phyloP scores from a whole-genome alignment of 352 stramenopile species.

The Pelagophyceae sp. region DNA sequence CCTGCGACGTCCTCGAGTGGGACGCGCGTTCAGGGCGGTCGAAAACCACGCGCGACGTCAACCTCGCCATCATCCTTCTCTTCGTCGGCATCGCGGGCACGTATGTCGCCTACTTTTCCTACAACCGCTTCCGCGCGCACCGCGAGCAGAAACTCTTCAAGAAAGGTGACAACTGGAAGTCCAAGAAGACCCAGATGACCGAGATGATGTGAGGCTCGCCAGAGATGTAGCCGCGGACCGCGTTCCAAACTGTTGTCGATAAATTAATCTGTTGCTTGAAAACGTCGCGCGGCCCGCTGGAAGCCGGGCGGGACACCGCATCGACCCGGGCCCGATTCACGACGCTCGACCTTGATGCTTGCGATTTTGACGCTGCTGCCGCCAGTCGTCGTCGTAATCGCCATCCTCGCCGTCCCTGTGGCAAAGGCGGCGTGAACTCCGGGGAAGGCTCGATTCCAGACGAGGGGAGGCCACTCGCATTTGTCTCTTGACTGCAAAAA shows the following conservation, averaged over 20 bases:
- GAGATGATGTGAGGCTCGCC: background rate
- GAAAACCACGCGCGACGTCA: conserved; percentile 16
- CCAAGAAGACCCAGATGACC: background rate
- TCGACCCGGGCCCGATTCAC: background rate
- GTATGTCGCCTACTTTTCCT: conserved; percentile 30
- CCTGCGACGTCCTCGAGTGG: conserved; percentile 25
- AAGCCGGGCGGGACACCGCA: too few relatives aligned
- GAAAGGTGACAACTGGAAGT: background rate
- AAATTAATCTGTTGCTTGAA: background rate
- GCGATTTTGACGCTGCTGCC: background rate
- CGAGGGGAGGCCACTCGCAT: background rate
- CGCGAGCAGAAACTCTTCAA: background rate
- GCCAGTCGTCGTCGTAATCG: conserved; percentile 14
- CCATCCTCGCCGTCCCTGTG: background rate
- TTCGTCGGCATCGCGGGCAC: conserved; percentile 30
- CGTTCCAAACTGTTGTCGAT: background rate
- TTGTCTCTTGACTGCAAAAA: too few relatives aligned
- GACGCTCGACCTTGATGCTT: background rate
- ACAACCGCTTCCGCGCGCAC: conserved; percentile 31
- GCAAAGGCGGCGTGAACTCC: background rate
- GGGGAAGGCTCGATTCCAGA: background rate
- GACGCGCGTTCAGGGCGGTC: background rate
- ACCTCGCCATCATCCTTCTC: conserved; percentile 33
- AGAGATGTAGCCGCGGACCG: background rate
- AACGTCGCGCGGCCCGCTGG: background rate